Conservation (phyloP, 306 rosid genomes). For the Datisca glomerata region DNA sequence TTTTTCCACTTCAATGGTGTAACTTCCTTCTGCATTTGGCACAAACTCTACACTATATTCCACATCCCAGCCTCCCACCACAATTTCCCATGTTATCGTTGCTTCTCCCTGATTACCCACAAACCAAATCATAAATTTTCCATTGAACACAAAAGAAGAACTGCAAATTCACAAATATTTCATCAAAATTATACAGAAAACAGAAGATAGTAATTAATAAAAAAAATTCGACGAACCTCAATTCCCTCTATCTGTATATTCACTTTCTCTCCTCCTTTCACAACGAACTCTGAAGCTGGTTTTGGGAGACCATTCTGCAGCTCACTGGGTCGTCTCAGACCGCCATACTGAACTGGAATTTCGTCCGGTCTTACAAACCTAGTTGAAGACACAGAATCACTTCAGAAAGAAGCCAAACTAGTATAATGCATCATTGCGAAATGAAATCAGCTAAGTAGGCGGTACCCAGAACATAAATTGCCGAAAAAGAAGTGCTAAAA, state of each 20-base stretch:
- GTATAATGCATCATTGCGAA: too few species aligned
- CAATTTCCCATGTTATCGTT: conserved; percentile 89
- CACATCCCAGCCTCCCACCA: conserved; percentile 94
- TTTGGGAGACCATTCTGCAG: conserved; percentile 72
- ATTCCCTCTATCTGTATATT: conserved; percentile 96
- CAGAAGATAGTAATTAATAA: neutral
- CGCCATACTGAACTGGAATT: conserved; percentile 92
- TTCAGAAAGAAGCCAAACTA: too few species aligned
- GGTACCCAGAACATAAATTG: conserved; percentile 5
- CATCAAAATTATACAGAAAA: neutral
- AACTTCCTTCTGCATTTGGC: conserved; percentile 63
- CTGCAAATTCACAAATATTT: neutral
- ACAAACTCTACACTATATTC: conserved; percentile 92
- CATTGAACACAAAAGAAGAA: too few species aligned
- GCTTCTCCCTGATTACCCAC: conserved; percentile 74
- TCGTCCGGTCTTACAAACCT: conserved; percentile 89
- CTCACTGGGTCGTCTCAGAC: conserved; percentile 57
- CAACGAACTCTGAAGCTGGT: conserved; percentile 86
- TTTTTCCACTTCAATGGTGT: conserved; percentile 71
- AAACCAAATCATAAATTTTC: too few species aligned
- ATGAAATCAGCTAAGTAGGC: too few species aligned
- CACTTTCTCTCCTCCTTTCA: conserved; percentile 95
- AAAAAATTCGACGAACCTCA: conserved; percentile 38
- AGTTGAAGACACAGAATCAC: conserved; percentile 12
- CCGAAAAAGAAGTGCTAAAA: neutral